Base-by-base conservation (phyloP, 1,284 basidiomycete genomes). In the Cryptococcus jaspeensis region DNA sequence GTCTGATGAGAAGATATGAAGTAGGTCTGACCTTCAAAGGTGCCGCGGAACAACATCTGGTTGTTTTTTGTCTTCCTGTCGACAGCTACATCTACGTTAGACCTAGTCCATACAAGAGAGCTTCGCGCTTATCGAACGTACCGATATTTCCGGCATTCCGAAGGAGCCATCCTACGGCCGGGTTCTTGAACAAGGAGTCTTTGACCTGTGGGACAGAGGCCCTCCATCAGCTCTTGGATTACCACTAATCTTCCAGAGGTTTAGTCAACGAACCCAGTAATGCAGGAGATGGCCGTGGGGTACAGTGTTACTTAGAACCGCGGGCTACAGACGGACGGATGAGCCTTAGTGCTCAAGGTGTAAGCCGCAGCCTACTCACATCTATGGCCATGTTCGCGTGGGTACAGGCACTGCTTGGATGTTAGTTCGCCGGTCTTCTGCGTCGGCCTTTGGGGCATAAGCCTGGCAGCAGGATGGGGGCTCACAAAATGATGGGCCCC, bases 361-460 rank as follows among this genome's bases (percentile, higher is more conserved):
- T n/a, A 5, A 47, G 41, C 28, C 49, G 15, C 8, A 18, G 18
- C 15, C 18, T 16, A 81, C 88, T 73, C 75, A 93, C 91, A 88
- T 93, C 91, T 36, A 94, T 82, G 81, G 92, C 91, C 90, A 93
- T 93, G 52, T 92, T 93, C 69, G 90, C 87, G 74, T 93, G 91
- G 6, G 90, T 91, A 53, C 89, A 88, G 20, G 88, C 85, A 56
- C 90, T 92, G 68, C 25, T 32, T 4, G 28, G 28, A 5, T 4
- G 4, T 32, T 9, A 32, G 28, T 32, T 32, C 9, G 50, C 20
- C 54, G 49, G 22, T 43, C 12, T n/a, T 8, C 16, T 35, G 15
- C 12, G 43, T 48, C 39, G 41, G 45, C 32, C 39, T 16, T 8
- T 11, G 25, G 25, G 15, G 36, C 25, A 50, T 37, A 42, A 16